Evolutionary conservation across 2,329 filamentous ascomycete species (phyloP).

Genomic region (Fusarium acutatum): DNA sequence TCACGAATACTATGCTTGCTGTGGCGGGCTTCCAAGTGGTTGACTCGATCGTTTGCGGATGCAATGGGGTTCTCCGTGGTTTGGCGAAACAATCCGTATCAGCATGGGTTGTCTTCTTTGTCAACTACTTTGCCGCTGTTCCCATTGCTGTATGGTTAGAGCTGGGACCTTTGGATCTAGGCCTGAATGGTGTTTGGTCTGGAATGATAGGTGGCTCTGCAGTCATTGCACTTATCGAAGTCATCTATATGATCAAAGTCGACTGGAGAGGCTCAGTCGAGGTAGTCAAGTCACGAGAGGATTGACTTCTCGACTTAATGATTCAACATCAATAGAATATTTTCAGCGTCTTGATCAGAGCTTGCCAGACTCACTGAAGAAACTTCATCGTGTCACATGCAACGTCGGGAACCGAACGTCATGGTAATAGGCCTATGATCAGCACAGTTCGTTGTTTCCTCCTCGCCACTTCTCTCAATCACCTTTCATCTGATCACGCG

Average conservation of each 20-base stretch:
- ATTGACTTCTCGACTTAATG: background rate
- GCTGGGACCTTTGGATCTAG: background rate
- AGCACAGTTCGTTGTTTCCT: background rate
- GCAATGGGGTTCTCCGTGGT: slow-evolving; percentile 22
- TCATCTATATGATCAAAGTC: slow-evolving; percentile 19
- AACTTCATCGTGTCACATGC: background rate
- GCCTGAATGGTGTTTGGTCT: slow-evolving; percentile 21
- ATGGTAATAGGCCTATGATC: background rate
- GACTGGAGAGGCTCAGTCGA: slow-evolving; percentile 20
- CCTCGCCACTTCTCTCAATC: background rate
- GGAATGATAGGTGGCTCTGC: slow-evolving; percentile 15
- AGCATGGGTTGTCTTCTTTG: slow-evolving; percentile 20
- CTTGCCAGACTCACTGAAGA: background rate
- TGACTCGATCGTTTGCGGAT: slow-evolving; percentile 19
- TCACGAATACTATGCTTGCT: background rate
- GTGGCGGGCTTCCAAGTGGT: slow-evolving; percentile 16
- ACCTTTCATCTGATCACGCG: background rate
- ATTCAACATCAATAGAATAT: background rate
- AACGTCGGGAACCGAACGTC: accelerated
- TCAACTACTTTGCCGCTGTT: slow-evolving; percentile 29
- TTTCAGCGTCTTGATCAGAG: accelerated
- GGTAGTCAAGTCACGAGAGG: slow-evolving; percentile 12
- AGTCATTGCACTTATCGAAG: background rate
- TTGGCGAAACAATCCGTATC: slow-evolving; percentile 21
- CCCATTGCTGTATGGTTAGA: slow-evolving; percentile 23